Conservation (phyloP, 2,329 filamentous ascomycete species). For the Aulographum hederae region DNA sequence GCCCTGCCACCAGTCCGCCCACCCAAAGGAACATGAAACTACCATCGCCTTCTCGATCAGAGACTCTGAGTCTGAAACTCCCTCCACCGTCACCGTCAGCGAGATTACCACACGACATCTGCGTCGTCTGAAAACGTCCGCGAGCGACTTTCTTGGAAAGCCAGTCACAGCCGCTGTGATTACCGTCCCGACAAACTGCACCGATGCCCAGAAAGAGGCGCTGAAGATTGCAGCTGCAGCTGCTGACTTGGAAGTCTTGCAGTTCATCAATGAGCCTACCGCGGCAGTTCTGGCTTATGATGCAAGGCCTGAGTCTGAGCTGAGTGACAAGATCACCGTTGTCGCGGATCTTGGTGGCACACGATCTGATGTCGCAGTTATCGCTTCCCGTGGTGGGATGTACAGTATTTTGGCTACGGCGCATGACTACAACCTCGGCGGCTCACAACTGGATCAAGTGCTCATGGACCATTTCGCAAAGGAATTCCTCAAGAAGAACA, state of each 20-base stretch:
- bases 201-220: conserved; percentile 68
- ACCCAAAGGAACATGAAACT: conserved; percentile 58
- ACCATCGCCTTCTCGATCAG: conserved; percentile 67
- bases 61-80: conserved; percentile 40
- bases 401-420: conserved; percentile 87
- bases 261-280: conserved; percentile 82
- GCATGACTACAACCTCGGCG: conserved; percentile 90
- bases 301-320: conserved; percentile 35
- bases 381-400: conserved; percentile 84
- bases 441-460: conserved; percentile 70
- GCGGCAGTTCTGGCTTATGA: conserved; percentile 83
- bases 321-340: conserved; percentile 74
- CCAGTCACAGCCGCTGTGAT: conserved; percentile 88
- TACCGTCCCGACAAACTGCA: conserved; percentile 85
- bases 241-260: conserved; percentile 74
- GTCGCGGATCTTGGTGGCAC: conserved; percentile 89
- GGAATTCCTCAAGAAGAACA: conserved; percentile 97
- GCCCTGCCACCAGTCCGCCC: conserved; percentile 81
- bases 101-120: conserved; percentile 77
- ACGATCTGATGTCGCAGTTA: conserved; percentile 75
- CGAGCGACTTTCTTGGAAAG: conserved; percentile 84
- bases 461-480: conserved; percentile 95
- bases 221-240: conserved; percentile 60
- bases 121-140: conserved; percentile 61
- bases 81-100: conserved; percentile 54